phyloP scores from a whole-genome alignment of 164 flowering plant genomes.

The Liquidambar formosana region DNA sequence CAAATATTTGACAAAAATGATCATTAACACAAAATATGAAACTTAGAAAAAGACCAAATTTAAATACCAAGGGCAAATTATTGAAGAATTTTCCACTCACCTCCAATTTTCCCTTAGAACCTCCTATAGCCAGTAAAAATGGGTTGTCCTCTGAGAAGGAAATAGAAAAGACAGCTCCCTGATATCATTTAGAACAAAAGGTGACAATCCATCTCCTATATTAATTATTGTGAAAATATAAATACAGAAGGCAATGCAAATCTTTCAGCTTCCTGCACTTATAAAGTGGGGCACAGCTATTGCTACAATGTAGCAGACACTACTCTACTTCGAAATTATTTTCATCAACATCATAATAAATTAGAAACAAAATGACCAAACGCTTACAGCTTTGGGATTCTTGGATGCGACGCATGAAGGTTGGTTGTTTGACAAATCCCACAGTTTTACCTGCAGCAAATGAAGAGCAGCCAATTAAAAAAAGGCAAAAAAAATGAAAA shows the following conservation, averaged over 20 bases:
- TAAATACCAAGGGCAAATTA: not conserved
- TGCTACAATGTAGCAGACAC: too few relatives aligned
- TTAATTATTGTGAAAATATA: not conserved
- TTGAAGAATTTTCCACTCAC: constrained; percentile 40
- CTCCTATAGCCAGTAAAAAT: constrained; percentile 80
- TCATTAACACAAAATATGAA: not conserved
- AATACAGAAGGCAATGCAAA: not conserved
- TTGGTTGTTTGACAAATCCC: constrained; percentile 84
- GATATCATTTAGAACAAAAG: constrained; percentile 9
- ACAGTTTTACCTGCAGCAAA: constrained; percentile 67
- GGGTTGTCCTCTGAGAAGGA: constrained; percentile 80
- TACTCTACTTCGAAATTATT: not conserved
- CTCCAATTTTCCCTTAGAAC: constrained; percentile 73
- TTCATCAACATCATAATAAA: not conserved
- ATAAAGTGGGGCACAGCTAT: not conserved
- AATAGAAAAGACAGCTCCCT: constrained; percentile 83
- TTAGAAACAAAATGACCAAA: not conserved
- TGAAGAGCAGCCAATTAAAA: not conserved
- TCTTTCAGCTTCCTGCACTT: not conserved
- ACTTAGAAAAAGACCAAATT: not conserved
- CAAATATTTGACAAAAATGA: not conserved
- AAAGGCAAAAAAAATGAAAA: too few relatives aligned
- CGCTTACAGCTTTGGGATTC: constrained; percentile 80
- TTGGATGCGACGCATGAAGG: constrained; percentile 74
- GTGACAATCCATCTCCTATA: not conserved